Evolutionary conservation across 2,329 filamentous ascomycete species (phyloP).

Genomic region (Xylaria sp.): DNA sequence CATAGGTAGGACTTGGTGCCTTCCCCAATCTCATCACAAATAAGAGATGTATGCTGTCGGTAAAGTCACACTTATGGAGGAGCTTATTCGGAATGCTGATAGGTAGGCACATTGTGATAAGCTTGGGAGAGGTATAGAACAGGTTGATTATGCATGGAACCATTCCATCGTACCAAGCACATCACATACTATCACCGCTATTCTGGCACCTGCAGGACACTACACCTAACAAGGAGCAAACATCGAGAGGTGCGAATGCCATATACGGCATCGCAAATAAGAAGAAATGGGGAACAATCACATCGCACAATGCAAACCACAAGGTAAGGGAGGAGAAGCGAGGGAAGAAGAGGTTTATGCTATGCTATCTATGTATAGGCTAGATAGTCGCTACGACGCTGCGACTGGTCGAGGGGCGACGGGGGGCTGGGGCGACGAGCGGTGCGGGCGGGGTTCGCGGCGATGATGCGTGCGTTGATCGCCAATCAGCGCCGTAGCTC

Average conservation of each 20-base stretch:
- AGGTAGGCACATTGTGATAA: constrained; percentile 21
- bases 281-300: background rate
- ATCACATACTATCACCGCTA: constrained; percentile 15
- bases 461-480: constrained; percentile 38
- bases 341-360: background rate
- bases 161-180: constrained; percentile 20
- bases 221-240: constrained; percentile 5
- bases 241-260: constrained; percentile 19
- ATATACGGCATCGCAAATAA: constrained; percentile 25
- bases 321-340: constrained; percentile 7
- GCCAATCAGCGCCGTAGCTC: constrained; percentile 46
- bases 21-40: constrained; percentile 20
- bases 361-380: background rate
- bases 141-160: constrained; percentile 25
- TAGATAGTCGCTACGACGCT: constrained; percentile 6
- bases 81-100: constrained; percentile 18
- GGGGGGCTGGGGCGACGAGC: constrained; percentile 18
- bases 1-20: background rate
- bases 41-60: constrained; percentile 18
- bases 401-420: constrained; percentile 24
- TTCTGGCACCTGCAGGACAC: constrained; percentile 21
- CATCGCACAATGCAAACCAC: background rate
- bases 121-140: background rate
- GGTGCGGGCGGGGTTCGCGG: constrained; percentile 43
- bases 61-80: constrained; percentile 26